Evolutionary conservation across 176 grass and related monocot genomes (phyloP).

Genomic region (Aegilops longissima): DNA sequence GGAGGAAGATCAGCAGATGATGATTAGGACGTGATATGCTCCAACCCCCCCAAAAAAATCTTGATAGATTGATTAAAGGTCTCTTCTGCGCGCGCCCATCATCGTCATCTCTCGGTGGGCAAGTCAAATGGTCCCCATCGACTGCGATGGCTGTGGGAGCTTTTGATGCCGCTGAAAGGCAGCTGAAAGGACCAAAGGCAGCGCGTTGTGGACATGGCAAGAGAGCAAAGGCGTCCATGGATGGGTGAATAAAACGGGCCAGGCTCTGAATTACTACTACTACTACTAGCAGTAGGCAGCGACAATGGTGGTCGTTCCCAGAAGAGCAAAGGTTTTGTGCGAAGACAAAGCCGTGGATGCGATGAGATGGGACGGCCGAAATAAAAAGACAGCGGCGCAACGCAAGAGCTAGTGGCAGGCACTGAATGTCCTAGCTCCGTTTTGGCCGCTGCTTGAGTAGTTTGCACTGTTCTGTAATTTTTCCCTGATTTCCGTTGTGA

Average conservation of each 20-base stretch:
- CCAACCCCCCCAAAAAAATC: background rate
- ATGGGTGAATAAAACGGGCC: slow-evolving; percentile 38
- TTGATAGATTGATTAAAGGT: background rate
- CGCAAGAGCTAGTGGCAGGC: slow-evolving; percentile 8
- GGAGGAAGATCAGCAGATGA: slow-evolving; percentile 87
- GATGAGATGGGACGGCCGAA: slow-evolving; percentile 13
- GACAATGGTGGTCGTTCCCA: background rate
- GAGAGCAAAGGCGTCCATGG: background rate
- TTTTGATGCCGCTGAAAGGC: slow-evolving; percentile 31
- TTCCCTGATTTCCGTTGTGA: slow-evolving; percentile 29
- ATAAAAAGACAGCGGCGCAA: slow-evolving; percentile 19
- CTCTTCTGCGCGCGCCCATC: background rate
- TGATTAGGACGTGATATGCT: slow-evolving; percentile 28
- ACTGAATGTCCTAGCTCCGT: slow-evolving; percentile 12
- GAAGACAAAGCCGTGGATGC: slow-evolving; percentile 28
- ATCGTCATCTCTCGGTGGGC: background rate
- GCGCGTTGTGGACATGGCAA: slow-evolving; percentile 16
- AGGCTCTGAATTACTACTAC: background rate
- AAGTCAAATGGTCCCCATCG: slow-evolving; percentile 21
- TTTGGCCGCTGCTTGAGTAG: background rate
- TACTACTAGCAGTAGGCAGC: background rate
- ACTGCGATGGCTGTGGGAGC: slow-evolving; percentile 29
- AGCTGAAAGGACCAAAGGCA: slow-evolving; percentile 31
- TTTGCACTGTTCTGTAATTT: slow-evolving; percentile 57
- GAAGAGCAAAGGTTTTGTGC: slow-evolving; percentile 36